Evolutionary conservation across 1,284 basidiomycete genomes (phyloP).

Genomic region (Rhodotorula sp.): DNA sequence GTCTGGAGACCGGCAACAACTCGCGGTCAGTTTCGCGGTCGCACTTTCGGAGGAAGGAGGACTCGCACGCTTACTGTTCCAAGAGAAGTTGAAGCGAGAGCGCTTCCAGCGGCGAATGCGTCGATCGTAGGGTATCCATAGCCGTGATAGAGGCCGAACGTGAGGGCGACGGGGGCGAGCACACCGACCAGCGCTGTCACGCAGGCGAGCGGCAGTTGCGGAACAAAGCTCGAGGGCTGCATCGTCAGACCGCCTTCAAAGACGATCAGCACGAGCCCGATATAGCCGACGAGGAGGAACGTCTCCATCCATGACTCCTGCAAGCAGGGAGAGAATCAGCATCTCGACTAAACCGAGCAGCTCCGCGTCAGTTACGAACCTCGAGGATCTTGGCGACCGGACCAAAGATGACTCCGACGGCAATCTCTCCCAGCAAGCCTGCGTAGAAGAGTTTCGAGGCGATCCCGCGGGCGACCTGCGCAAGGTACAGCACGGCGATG

Average conservation of each 20-base stretch:
- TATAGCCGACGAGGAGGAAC: constrained; percentile 55
- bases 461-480: constrained; percentile 47
- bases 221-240: constrained; percentile 50
- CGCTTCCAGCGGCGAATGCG: constrained; percentile 58
- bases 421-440: constrained; percentile 54
- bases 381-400: constrained; percentile 54
- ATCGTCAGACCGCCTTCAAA: constrained; percentile 54
- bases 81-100: constrained; percentile 57
- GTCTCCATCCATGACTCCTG: constrained; percentile 52
- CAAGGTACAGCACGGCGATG: constrained; percentile 50
- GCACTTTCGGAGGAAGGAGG: not conserved
- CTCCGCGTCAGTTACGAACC: not conserved
- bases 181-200: constrained; percentile 56
- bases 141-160: constrained; percentile 38
- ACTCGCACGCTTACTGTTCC: constrained; percentile 51
- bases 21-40: not conserved
- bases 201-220: constrained; percentile 53
- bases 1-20: constrained; percentile 33
- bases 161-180: constrained; percentile 53
- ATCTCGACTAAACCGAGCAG: not conserved
- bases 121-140: constrained; percentile 52
- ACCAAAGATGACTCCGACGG: constrained; percentile 56
- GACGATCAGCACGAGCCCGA: constrained; percentile 58
- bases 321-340: not conserved
- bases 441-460: constrained; percentile 47